These are phyloP conservation scores for Malus hybrid DNA, from an alignment of 331 rosid genomes.

Conservation along the genomic window DNA sequence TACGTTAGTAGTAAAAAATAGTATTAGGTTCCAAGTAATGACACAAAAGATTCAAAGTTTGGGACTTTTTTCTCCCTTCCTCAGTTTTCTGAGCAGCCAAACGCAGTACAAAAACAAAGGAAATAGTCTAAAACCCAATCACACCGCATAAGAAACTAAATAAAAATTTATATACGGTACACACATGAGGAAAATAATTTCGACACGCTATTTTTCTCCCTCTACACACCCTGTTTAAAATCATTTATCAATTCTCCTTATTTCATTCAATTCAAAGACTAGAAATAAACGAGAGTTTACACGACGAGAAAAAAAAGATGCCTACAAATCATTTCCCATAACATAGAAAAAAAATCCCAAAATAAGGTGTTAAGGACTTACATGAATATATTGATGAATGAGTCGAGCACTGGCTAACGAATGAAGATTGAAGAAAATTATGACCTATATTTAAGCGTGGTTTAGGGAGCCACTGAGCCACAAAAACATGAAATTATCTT, in stretches of 20 bases:
- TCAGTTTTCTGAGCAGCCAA: background rate
- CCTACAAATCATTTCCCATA: too few species aligned
- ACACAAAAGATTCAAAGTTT: background rate
- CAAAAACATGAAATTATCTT: background rate
- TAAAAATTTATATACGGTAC: background rate
- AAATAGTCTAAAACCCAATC: background rate
- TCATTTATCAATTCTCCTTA: too few species aligned
- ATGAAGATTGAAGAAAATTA: background rate
- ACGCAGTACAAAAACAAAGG: background rate
- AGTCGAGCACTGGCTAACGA: background rate
- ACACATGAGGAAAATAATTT: too few species aligned
- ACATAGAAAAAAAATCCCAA: too few species aligned
- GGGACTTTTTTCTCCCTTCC: background rate
- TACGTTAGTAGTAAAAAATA: background rate
- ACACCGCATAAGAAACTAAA: background rate
- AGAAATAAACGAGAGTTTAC: too few species aligned
- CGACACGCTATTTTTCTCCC: too few species aligned
- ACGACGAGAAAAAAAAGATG: too few species aligned
- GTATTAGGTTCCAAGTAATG: background rate
- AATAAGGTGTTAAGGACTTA: background rate
- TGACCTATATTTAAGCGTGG: background rate
- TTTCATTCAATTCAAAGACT: too few species aligned
- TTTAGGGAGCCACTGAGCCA: background rate
- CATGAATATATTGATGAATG: background rate
- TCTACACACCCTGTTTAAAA: too few species aligned